Evolutionary conservation across 345 rosid genomes (phyloP).

Genomic region (Moricandia arvensis): DNA sequence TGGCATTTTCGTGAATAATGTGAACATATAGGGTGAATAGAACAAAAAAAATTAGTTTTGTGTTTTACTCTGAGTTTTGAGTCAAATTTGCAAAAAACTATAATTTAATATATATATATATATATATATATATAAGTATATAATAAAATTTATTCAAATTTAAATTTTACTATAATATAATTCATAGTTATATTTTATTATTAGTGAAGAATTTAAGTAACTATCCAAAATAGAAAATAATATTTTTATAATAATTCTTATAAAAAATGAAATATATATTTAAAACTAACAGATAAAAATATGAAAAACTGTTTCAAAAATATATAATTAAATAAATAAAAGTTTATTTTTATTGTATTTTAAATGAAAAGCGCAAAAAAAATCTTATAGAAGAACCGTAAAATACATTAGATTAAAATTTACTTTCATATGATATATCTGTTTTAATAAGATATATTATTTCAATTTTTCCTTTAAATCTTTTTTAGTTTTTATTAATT

Average conservation of each 20-base stretch:
- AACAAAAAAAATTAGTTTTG: too few species aligned
- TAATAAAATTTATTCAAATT: too few species aligned
- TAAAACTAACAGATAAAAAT: neutral
- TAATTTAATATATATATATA: neutral
- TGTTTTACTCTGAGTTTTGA: too few species aligned
- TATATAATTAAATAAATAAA: neutral
- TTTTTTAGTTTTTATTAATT: too few species aligned
- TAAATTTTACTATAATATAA: neutral
- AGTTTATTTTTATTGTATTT: neutral
- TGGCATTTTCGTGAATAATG: too few species aligned
- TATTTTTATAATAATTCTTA: neutral
- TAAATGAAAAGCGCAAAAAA: neutral
- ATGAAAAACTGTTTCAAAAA: too few species aligned
- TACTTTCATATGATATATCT: neutral
- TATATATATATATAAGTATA: too few species aligned
- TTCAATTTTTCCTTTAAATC: too few species aligned
- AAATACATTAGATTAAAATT: neutral
- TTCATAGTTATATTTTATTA: neutral
- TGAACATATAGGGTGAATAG: too few species aligned
- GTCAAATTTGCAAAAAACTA: too few species aligned
- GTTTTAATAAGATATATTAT: too few species aligned
- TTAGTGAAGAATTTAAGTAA: neutral
- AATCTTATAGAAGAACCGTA: neutral
- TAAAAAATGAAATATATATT: neutral
- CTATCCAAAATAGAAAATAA: neutral